A percentile compares a stretch with the other conserved stretches of the same genome.
These are phyloP conservation scores for Apophysomyces sp. DNA, from an alignment of 371 early-diverging fungal genomes.

Conservation along the genomic window DNA sequence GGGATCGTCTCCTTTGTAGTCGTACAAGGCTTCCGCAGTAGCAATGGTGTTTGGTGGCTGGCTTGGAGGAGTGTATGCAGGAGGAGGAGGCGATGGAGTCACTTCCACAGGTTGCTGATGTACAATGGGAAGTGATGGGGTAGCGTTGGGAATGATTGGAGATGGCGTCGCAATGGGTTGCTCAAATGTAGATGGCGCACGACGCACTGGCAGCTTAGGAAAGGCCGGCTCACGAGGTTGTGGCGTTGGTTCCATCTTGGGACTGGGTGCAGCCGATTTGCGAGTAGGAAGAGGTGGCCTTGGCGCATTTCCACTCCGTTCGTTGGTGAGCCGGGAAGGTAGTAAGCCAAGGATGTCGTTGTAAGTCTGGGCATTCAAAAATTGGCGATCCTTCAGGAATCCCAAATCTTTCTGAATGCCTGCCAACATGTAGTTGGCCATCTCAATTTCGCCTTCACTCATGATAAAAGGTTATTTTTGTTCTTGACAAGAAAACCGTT, in stretches of 20 bases:
- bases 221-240: slow-evolving; percentile 18
- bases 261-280: slow-evolving; percentile 23
- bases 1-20: slow-evolving; percentile 49
- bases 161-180: slow-evolving; percentile 12
- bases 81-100: slow-evolving; percentile 19
- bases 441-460: slow-evolving; percentile 16
- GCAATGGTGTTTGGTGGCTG: background rate
- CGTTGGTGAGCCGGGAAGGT: slow-evolving; percentile 19
- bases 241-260: slow-evolving; percentile 8
- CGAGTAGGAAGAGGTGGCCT: slow-evolving; percentile 45
- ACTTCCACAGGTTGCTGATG: background rate
- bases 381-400: slow-evolving; percentile 41
- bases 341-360: slow-evolving; percentile 34
- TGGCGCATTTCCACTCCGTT: background rate
- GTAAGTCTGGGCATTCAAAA: slow-evolving; percentile 30
- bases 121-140: slow-evolving; percentile 15
- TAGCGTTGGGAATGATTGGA: background rate
- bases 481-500: background rate
- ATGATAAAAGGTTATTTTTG: slow-evolving; percentile 1
- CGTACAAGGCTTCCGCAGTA: slow-evolving; percentile 43
- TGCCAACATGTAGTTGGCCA: slow-evolving; percentile 43
- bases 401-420: slow-evolving; percentile 42
- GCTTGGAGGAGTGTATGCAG: slow-evolving; percentile 26
- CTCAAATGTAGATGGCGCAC: slow-evolving; percentile 13
- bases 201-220: slow-evolving; percentile 40